phyloP scores from a whole-genome alignment of 2,329 filamentous ascomycete species.

The Elsinoe arachidis region DNA sequence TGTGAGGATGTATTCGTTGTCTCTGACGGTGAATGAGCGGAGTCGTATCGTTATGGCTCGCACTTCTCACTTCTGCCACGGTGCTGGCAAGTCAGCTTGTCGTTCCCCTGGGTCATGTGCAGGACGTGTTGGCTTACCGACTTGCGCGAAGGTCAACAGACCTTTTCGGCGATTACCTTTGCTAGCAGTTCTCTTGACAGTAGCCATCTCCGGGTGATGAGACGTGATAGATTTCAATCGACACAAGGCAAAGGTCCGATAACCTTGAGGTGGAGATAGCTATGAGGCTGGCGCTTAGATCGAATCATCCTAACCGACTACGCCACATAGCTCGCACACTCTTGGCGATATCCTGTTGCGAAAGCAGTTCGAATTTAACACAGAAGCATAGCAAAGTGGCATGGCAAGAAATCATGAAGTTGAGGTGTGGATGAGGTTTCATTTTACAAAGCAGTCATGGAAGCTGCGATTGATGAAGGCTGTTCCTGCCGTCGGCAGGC shows the following conservation, averaged over 20 bases:
- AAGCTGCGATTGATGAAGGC: too few relatives aligned
- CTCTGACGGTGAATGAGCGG: not conserved
- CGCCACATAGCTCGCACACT: not conserved
- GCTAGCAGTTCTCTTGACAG: too few relatives aligned
- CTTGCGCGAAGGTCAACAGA: not conserved
- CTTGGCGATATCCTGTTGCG: not conserved
- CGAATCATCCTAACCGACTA: not conserved
- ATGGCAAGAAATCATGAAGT: too few relatives aligned
- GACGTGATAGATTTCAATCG: too few relatives aligned
- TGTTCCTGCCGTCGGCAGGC: too few relatives aligned
- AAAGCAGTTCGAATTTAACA: too few relatives aligned
- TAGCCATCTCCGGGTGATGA: too few relatives aligned
- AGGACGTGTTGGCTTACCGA: not conserved
- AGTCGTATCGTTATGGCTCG: too few relatives aligned
- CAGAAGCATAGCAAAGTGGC: too few relatives aligned
- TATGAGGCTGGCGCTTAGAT: not conserved
- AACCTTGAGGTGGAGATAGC: not conserved
- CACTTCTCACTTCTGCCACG: not conserved
- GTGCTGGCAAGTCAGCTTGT: not conserved
- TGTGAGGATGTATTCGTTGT: slow-evolving; percentile 12
- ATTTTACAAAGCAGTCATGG: too few relatives aligned
- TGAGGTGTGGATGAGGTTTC: too few relatives aligned
- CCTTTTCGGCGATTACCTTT: not conserved
- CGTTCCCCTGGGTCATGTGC: not conserved
- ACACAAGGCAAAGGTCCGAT: too few relatives aligned